Conservation (phyloP, 2,329 filamentous ascomycete genomes). For the Aspergillus alliaceus region DNA sequence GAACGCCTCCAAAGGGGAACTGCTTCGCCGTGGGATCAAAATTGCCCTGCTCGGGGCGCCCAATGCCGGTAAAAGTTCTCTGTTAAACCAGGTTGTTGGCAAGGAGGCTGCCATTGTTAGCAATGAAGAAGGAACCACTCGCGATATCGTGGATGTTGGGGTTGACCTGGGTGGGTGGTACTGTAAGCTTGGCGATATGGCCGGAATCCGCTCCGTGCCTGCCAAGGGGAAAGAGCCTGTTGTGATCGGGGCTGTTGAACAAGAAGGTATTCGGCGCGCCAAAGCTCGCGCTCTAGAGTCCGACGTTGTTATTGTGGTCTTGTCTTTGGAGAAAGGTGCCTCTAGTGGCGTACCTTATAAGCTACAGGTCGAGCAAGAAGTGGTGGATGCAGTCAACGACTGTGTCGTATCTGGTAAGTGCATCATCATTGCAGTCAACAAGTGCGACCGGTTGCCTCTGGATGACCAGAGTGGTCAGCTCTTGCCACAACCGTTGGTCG, state of each 20-base stretch:
- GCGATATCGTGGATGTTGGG: slow-evolving; percentile 89
- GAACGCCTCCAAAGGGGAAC: slow-evolving; percentile 78
- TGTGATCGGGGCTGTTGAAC: slow-evolving; percentile 71
- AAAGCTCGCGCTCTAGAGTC: slow-evolving; percentile 78
- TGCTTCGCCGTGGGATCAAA: slow-evolving; percentile 80
- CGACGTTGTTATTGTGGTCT: slow-evolving; percentile 79
- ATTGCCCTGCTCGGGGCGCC: slow-evolving; percentile 87
- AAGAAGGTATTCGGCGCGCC: slow-evolving; percentile 87
- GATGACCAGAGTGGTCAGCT: slow-evolving; percentile 12
- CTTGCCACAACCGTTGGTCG: slow-evolving; percentile 27
- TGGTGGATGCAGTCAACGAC: slow-evolving; percentile 53
- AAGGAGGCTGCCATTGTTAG: slow-evolving; percentile 95
- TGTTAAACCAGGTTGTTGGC: slow-evolving; percentile 87
- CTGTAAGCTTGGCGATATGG: slow-evolving; percentile 93
- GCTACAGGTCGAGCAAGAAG: slow-evolving; percentile 55
- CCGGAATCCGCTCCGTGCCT: slow-evolving; percentile 67
- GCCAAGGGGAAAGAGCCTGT: slow-evolving; percentile 10
- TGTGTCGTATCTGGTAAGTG: slow-evolving; percentile 52
- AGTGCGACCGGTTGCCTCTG: slow-evolving; percentile 52
- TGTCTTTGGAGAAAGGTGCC: slow-evolving; percentile 63
- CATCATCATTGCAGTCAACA: slow-evolving; percentile 63
- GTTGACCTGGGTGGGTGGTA: slow-evolving; percentile 88
- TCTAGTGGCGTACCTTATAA: slow-evolving; percentile 27
- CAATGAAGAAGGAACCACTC: slow-evolving; percentile 85
- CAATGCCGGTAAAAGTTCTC: slow-evolving; percentile 91